Evolutionary conservation across 2,329 filamentous ascomycete genomes (phyloP), one percentile per base, ranked within the genome.

Genomic region (Fusarium lyarnte): DNA sequence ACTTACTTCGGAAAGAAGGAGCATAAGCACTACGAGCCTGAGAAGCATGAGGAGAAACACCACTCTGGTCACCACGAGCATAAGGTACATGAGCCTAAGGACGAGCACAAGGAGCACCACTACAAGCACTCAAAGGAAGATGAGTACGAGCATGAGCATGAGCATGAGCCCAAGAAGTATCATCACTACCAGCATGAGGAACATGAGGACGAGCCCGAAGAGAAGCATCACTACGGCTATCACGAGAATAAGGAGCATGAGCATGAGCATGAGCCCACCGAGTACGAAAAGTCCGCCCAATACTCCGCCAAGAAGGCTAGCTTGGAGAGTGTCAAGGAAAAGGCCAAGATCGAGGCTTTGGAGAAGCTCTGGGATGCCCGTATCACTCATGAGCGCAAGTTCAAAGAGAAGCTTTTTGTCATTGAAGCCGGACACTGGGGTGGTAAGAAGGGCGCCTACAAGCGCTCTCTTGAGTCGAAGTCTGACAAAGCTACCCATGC

Each of bases 301-400:
- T 65, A 45, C 17, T 41, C 31, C 11, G 38, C 27, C 25, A 46
- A 47, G 49, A 52, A 67, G 25, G 55, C 49, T 17, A 42, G 31
- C 25, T 43, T 31, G 29, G 41, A 60, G 52, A 14, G 39, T 16
- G 29, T 53, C 12, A 53, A 67, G 21, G 31, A 49, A 9, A 36
- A 52, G 19, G 41, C 33, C n/a, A 41, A 63, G 25, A 33, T 49
- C 33, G 14, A 38, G n/a, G 27, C 42, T 43, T 39, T 33, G 11
- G 63, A 68, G 42, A 63, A 59, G 54, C 45, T 70, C 11, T 53
- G 27, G n/a, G 41, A 63, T 47, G 35, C 38, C 16, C 45, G 45
- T 10, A 9, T 43, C 25, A 47, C 23, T 16, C 45, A 72, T 43
- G 36, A 70, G 23, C 33, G 41, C 14, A 31, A 36, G 13, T 19